phyloP scores from a whole-genome alignment of 1,284 basidiomycete species.

The Apiotrichum brassicae region DNA sequence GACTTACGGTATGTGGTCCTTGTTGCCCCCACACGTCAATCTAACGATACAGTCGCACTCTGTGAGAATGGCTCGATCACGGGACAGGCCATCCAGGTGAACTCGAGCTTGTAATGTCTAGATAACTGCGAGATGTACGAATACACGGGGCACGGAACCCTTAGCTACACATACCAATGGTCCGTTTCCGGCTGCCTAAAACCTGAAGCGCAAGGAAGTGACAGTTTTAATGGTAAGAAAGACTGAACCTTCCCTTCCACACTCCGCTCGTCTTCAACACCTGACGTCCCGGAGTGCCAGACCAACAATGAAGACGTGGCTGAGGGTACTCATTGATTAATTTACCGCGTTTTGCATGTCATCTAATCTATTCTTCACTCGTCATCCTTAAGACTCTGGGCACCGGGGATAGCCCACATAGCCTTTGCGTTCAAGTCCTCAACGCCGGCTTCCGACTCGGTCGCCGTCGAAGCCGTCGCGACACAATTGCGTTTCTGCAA shows the following conservation, averaged over 20 bases:
- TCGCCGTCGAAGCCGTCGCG: constrained; percentile 50
- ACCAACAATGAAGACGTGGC: too few species aligned
- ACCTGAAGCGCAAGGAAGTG: too few species aligned
- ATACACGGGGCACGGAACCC: too few species aligned
- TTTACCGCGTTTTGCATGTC: too few species aligned
- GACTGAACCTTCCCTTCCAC: too few species aligned
- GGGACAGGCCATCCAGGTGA: constrained; percentile 9
- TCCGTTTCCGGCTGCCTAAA: too few species aligned
- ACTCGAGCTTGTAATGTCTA: neutral
- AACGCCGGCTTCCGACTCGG: constrained; percentile 48
- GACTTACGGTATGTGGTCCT: constrained; percentile 2
- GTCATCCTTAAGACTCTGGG: neutral
- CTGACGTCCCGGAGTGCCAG: too few species aligned
- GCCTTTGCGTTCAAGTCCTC: constrained; percentile 50
- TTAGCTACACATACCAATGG: too few species aligned
- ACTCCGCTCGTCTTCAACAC: too few species aligned
- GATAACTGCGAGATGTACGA: neutral
- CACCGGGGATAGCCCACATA: constrained; percentile 46
- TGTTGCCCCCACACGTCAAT: neutral
- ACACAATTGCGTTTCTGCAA: constrained; percentile 46
- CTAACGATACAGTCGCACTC: constrained; percentile 2
- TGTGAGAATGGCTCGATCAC: constrained; percentile 8
- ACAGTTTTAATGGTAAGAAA: too few species aligned
- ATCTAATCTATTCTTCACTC: too few species aligned
- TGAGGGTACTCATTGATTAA: too few species aligned